Conservation (phyloP, 805 yeast species). For the Suhomyces xylopsoci region DNA sequence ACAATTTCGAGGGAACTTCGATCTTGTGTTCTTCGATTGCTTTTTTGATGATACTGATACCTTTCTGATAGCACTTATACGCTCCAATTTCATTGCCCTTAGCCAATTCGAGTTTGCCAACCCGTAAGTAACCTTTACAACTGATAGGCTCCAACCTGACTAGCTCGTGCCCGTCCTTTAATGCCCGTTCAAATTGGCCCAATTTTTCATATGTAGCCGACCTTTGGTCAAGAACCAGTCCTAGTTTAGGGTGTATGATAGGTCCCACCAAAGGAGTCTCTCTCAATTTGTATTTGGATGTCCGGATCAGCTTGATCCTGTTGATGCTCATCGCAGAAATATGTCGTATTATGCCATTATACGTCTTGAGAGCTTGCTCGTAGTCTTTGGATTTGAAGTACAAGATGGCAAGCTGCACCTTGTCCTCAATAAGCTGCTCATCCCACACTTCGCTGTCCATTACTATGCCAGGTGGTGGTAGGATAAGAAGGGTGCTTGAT, state of each 20-base stretch:
- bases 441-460: conserved; percentile 6
- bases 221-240: conserved; percentile 40
- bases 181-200: conserved; percentile 27
- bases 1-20: conserved; percentile 31
- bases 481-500: background rate
- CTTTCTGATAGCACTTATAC: conserved; percentile 32
- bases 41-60: conserved; percentile 33
- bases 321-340: conserved; percentile 13
- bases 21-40: conserved; percentile 26
- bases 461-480: background rate
- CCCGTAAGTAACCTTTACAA: conserved; percentile 49
- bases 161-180: conserved; percentile 35
- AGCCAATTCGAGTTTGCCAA: conserved; percentile 32
- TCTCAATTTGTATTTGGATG: conserved; percentile 15
- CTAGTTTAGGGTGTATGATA: conserved; percentile 34
- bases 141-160: conserved; percentile 40
- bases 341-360: conserved; percentile 21
- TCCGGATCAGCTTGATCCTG: conserved; percentile 13
- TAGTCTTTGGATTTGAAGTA: conserved; percentile 31
- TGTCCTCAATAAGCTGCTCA: conserved; percentile 26
- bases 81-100: conserved; percentile 32
- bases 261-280: conserved; percentile 28
- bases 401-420: conserved; percentile 19
- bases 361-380: conserved; percentile 24
- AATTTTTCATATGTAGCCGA: conserved; percentile 50